These are phyloP conservation scores for Phyllosticta citribraziliensis DNA, from an alignment of 2,329 filamentous ascomycete genomes.

Conservation along the genomic window DNA sequence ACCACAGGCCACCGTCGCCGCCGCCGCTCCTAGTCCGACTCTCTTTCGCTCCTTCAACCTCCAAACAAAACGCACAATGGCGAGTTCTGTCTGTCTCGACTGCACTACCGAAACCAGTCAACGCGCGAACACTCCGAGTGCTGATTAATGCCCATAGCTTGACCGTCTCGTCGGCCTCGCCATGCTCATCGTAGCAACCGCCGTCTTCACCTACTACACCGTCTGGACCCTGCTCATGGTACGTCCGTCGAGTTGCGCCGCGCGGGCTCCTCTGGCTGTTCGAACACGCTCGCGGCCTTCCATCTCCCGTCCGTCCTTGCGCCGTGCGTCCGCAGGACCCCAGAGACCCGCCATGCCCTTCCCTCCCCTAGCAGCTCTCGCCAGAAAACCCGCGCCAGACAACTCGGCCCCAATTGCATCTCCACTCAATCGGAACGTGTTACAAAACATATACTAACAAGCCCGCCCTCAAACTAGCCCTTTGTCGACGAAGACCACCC, in stretches of 20 bases:
- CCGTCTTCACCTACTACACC: slow-evolving; percentile 84
- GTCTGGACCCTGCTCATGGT: slow-evolving; percentile 98
- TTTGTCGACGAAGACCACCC: slow-evolving; percentile 94
- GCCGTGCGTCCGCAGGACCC: background rate
- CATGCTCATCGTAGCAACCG: slow-evolving; percentile 65
- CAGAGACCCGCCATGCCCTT: background rate
- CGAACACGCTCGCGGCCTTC: background rate
- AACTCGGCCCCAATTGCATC: background rate
- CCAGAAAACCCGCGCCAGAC: background rate
- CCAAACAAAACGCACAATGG: slow-evolving; percentile 2
- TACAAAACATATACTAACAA: background rate
- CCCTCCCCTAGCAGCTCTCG: background rate
- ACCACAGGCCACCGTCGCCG: background rate
- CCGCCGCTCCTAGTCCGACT: background rate
- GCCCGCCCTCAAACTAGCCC: slow-evolving; percentile 49
- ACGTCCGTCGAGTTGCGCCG: slow-evolving; percentile 21
- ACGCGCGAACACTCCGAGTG: background rate
- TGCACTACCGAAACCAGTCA: slow-evolving; percentile 1
- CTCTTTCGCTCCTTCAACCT: slow-evolving; percentile 1
- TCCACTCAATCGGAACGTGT: slow-evolving; percentile 8
- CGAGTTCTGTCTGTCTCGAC: slow-evolving; percentile 8
- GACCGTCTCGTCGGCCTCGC: slow-evolving; percentile 74
- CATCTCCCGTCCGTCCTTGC: background rate
- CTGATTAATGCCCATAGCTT: slow-evolving; percentile 48
- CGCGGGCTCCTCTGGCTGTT: background rate